Evolutionary conservation across 2,329 filamentous ascomycete genomes (phyloP).

Genomic region (Pezicula carpinea): DNA sequence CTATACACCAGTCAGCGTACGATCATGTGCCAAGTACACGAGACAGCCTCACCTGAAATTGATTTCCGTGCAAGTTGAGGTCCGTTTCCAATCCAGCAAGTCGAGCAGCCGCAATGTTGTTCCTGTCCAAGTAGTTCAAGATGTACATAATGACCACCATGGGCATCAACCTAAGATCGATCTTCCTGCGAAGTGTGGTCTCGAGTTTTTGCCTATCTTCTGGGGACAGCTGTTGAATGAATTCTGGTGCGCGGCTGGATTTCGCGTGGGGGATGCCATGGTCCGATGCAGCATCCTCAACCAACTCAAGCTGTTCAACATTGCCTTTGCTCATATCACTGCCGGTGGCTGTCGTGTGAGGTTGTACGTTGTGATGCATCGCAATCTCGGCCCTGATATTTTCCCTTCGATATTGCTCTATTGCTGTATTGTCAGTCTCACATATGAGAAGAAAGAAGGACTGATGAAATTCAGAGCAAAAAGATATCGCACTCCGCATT

Average conservation of each 20-base stretch:
- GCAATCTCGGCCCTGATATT: no score
- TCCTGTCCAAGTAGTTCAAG: conserved; percentile 17
- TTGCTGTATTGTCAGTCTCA: no score
- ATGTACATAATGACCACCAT: not conserved
- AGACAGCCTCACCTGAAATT: conserved; percentile 30
- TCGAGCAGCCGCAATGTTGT: conserved; percentile 48
- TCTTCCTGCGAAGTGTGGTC: not conserved
- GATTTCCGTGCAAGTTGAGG: conserved; percentile 28
- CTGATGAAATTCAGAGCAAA: no score
- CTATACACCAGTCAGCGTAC: conserved; percentile 15
- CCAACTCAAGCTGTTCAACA: conserved; percentile 3
- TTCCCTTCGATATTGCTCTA: no score
- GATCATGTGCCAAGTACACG: not conserved
- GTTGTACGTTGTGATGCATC: no score
- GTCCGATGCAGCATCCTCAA: conserved; percentile 4
- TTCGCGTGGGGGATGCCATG: not conserved
- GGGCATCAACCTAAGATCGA: conserved; percentile 1
- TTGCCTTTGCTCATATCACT: conserved; percentile 2
- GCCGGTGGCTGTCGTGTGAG: no score
- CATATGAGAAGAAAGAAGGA: no score
- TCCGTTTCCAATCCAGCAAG: conserved; percentile 41
- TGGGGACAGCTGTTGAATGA: not conserved
- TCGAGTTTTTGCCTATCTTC: conserved; percentile 2
- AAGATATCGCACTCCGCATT: no score
- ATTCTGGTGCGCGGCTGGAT: conserved; percentile 2